Percentiles rank a stretch among this genome's conserved stretches.
Conservation (phyloP, 768 basidiomycete species). For the Kockovaella imperatae region DNA sequence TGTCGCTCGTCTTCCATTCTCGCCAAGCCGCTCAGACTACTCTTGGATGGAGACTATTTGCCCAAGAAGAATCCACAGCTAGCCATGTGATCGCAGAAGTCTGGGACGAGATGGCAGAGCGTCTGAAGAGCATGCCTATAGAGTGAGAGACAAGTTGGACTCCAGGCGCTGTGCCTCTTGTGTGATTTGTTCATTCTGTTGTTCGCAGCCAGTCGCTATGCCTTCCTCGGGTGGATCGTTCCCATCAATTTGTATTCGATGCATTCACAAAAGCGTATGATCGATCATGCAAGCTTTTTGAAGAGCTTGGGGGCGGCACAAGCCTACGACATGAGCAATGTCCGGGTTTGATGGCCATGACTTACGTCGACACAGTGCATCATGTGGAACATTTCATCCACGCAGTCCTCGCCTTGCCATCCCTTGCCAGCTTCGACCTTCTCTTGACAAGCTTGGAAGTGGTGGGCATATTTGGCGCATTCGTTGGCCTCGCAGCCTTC, state of each 20-base stretch:
- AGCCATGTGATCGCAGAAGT: slow-evolving; percentile 57
- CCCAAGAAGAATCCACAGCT: slow-evolving; percentile 65
- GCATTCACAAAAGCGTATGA: too few relatives aligned
- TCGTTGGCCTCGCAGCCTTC: slow-evolving; percentile 67
- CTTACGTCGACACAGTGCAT: slow-evolving; percentile 89
- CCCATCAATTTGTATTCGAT: too few relatives aligned
- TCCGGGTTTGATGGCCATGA: background rate
- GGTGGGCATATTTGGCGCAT: slow-evolving; percentile 63
- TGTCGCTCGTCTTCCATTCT: slow-evolving; percentile 86
- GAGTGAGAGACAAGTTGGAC: slow-evolving; percentile 51
- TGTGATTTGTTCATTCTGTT: background rate
- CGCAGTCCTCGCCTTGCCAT: slow-evolving; percentile 84
- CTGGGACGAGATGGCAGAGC: slow-evolving; percentile 66
- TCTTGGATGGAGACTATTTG: slow-evolving; percentile 63
- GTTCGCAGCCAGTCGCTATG: too few relatives aligned
- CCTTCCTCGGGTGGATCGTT: too few relatives aligned
- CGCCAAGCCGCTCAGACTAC: slow-evolving; percentile 76
- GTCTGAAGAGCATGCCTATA: slow-evolving; percentile 73
- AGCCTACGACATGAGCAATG: slow-evolving; percentile 35
- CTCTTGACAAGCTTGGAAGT: slow-evolving; percentile 85
- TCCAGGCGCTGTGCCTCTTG: too few relatives aligned
- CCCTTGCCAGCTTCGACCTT: slow-evolving; percentile 75
- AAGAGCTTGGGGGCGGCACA: slow-evolving; percentile 74
- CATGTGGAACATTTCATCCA: slow-evolving; percentile 55
- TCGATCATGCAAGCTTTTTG: slow-evolving; percentile 55